Evolutionary conservation across 352 stramenopile species (phyloP).

Genomic region (Globisporangium orthogonon): DNA sequence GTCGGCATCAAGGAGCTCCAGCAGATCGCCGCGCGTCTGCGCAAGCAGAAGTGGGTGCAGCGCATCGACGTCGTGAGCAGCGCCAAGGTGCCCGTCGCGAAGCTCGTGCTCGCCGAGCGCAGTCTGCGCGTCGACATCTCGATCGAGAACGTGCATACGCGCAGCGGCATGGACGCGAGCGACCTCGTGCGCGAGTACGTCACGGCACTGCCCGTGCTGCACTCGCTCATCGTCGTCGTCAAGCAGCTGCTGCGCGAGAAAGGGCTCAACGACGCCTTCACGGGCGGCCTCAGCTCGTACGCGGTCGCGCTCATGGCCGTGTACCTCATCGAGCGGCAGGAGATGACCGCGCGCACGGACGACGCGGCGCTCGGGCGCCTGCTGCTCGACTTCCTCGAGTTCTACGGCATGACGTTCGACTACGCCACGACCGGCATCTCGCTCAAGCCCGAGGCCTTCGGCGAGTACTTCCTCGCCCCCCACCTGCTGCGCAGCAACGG

Average conservation of each 20-base stretch:
- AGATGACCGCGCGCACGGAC: background rate
- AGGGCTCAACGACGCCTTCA: constrained; percentile 87
- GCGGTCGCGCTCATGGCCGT: constrained; percentile 79
- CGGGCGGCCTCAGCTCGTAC: constrained; percentile 86
- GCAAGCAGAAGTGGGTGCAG: constrained; percentile 64
- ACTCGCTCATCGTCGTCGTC: constrained; percentile 78
- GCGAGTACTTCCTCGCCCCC: constrained; percentile 61
- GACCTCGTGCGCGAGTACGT: constrained; percentile 79
- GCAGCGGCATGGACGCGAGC: constrained; percentile 73
- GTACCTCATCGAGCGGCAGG: constrained; percentile 70
- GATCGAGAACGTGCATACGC: constrained; percentile 83
- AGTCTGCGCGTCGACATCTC: constrained; percentile 83
- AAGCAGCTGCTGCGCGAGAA: constrained; percentile 86
- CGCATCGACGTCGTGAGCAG: constrained; percentile 76
- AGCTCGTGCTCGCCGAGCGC: constrained; percentile 56
- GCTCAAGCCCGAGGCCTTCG: constrained; percentile 70
- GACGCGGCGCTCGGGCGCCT: constrained; percentile 43
- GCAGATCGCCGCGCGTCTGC: constrained; percentile 39
- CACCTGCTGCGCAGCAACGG: constrained; percentile 35
- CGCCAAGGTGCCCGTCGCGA: constrained; percentile 84
- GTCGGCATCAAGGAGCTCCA: constrained; percentile 48
- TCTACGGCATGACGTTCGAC: constrained; percentile 83
- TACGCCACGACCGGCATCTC: constrained; percentile 77
- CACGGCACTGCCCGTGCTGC: constrained; percentile 50
- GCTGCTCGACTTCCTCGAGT: constrained; percentile 86